A percentile compares a stretch with the other conserved stretches of the same genome.
These are phyloP conservation scores for Rhizopogon vesiculosus DNA, from an alignment of 768 basidiomycete species.

Conservation along the genomic window DNA sequence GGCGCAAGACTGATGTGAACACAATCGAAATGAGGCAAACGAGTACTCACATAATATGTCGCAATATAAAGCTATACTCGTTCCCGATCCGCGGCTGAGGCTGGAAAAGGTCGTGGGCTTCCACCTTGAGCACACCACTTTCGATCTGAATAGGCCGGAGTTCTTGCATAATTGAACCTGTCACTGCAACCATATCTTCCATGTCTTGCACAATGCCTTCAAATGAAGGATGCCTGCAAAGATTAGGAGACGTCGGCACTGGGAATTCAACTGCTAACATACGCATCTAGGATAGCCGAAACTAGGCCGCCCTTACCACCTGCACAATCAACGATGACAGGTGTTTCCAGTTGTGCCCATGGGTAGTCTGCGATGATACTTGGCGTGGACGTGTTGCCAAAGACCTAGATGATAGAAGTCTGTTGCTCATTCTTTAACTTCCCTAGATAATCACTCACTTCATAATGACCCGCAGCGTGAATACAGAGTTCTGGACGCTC, in stretches of 20 bases:
- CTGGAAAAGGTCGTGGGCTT: slow-evolving; percentile 35
- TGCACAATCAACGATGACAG: slow-evolving; percentile 36
- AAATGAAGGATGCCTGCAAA: slow-evolving; percentile 1
- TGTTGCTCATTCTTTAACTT: neutral
- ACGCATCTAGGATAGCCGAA: slow-evolving; percentile 34
- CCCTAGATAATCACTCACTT: neutral
- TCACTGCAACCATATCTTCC: slow-evolving; percentile 16
- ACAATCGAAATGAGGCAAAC: neutral
- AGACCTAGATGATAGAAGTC: neutral
- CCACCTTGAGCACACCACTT: slow-evolving; percentile 30
- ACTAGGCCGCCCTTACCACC: slow-evolving; percentile 38
- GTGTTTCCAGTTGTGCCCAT: slow-evolving; percentile 30
- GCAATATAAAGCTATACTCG: slow-evolving; percentile 1
- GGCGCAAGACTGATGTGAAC: neutral
- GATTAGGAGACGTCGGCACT: neutral
- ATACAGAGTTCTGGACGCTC: neutral
- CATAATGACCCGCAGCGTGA: neutral
- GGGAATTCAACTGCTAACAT: slow-evolving; percentile 2
- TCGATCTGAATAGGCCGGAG: slow-evolving; percentile 31
- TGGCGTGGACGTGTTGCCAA: slow-evolving; percentile 16
- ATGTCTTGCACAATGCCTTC: slow-evolving; percentile 34
- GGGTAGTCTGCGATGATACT: slow-evolving; percentile 36
- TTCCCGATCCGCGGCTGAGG: slow-evolving; percentile 21
- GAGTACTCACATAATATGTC: slow-evolving; percentile 1
- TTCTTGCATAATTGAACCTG: slow-evolving; percentile 12